Evolutionary conservation across 1,284 basidiomycete genomes (phyloP).

Genomic region (Schizophyllum amplum): DNA sequence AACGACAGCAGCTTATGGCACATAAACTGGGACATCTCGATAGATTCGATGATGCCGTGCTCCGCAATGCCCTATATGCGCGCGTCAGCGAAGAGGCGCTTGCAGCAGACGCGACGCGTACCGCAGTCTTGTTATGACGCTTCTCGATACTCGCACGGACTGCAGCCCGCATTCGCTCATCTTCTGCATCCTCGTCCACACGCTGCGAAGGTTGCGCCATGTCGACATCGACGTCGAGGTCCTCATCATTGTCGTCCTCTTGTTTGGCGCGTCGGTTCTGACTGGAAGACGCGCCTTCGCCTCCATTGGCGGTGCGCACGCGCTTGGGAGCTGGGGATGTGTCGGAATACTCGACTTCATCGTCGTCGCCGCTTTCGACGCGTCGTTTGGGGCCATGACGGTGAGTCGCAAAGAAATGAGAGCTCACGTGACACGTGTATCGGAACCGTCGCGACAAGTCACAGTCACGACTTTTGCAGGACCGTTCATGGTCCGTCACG

Average conservation of each 20-base stretch:
- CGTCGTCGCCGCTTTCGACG: not conserved
- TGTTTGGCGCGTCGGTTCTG: not conserved
- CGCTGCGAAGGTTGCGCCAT: not conserved
- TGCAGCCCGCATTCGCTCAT: not conserved
- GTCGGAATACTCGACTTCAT: not conserved
- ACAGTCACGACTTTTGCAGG: no score
- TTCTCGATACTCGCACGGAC: not conserved
- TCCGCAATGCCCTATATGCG: conserved; percentile 60
- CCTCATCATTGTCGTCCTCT: not conserved
- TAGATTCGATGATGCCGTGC: conserved; percentile 79
- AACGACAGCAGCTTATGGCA: conserved; percentile 84
- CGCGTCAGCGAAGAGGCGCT: not conserved
- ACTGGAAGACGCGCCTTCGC: not conserved
- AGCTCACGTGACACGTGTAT: not conserved
- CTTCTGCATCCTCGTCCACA: not conserved
- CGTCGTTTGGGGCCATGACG: not conserved
- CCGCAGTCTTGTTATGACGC: not conserved
- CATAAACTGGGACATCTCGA: conserved; percentile 95
- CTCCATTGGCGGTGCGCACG: not conserved
- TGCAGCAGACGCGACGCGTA: not conserved
- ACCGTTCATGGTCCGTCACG: no score
- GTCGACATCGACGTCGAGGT: not conserved
- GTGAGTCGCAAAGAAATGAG: not conserved
- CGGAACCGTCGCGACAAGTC: not conserved
- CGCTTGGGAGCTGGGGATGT: not conserved